phyloP scores from a whole-genome alignment of 2,329 filamentous ascomycete genomes.

The Alternaria triticina region DNA sequence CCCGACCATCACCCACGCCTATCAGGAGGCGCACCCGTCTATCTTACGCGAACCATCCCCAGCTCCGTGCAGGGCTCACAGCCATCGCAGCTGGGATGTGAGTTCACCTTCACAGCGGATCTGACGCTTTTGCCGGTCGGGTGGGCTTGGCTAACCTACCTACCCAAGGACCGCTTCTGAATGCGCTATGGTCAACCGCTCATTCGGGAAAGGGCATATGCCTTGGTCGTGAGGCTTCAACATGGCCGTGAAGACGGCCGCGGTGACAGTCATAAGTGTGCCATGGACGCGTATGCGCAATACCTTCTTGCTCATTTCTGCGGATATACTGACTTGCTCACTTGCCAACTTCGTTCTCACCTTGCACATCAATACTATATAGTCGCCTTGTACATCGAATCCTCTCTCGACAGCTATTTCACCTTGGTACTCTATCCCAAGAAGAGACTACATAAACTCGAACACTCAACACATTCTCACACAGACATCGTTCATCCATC shows the following conservation, averaged over 20 bases:
- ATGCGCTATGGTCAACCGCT: not conserved
- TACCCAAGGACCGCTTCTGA: not conserved
- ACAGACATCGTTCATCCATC: not conserved
- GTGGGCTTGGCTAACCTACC: not conserved
- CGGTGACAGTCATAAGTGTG: slow-evolving; percentile 5
- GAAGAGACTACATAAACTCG: not conserved
- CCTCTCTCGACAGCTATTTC: not conserved
- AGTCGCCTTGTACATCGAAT: slow-evolving; percentile 6
- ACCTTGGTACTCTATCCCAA: not conserved
- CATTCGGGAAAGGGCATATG: not conserved
- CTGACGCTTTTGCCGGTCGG: not conserved
- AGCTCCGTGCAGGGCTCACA: not conserved
- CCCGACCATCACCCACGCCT: not conserved
- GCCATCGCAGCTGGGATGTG: not conserved
- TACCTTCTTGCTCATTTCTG: slow-evolving; percentile 3
- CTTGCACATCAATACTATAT: slow-evolving; percentile 9
- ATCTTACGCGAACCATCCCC: not conserved
- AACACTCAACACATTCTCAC: not conserved
- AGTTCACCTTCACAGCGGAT: not conserved
- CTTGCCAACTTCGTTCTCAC: slow-evolving; percentile 1
- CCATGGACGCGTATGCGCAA: slow-evolving; percentile 10
- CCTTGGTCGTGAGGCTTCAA: slow-evolving; percentile 9
- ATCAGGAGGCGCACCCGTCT: not conserved
- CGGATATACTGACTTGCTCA: slow-evolving; percentile 1
- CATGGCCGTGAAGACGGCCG: not conserved